Percentiles rank a stretch among this genome's conserved stretches.
These are phyloP conservation scores for Salix udensis DNA, from an alignment of 345 rosid species.

Conservation along the genomic window DNA sequence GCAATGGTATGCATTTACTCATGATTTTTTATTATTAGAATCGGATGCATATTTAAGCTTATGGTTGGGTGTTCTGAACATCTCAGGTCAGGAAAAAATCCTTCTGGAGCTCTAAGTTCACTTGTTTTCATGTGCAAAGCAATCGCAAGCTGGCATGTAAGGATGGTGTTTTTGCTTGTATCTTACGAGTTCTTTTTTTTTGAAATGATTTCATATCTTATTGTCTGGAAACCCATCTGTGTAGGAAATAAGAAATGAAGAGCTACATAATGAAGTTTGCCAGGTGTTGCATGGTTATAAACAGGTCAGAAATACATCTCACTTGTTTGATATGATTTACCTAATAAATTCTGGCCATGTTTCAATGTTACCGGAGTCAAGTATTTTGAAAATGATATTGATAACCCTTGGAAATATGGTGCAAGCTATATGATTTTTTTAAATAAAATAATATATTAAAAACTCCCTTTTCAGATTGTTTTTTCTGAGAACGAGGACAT, in stretches of 20 bases:
- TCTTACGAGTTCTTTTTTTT: background rate
- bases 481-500: background rate
- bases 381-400: background rate
- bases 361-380: background rate
- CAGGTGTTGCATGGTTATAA: slow-evolving; percentile 92
- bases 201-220: background rate
- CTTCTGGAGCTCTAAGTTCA: slow-evolving; percentile 84
- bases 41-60: background rate
- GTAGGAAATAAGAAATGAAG: slow-evolving; percentile 85
- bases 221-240: background rate
- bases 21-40: background rate
- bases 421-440: background rate
- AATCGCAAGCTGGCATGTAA: slow-evolving; percentile 97
- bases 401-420: background rate
- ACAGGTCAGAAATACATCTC: slow-evolving; percentile 42
- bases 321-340: background rate
- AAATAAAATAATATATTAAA: background rate
- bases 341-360: background rate
- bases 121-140: slow-evolving; percentile 84
- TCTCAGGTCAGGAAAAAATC: slow-evolving; percentile 85
- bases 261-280: slow-evolving; percentile 78
- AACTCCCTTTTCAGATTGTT: background rate
- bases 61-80: slow-evolving; percentile 8
- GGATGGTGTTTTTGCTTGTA: slow-evolving; percentile 15
- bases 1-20: slow-evolving; percentile 62